Evolutionary conservation across 2,329 filamentous ascomycete species (phyloP).

Genomic region (Fusarium camptoceras): DNA sequence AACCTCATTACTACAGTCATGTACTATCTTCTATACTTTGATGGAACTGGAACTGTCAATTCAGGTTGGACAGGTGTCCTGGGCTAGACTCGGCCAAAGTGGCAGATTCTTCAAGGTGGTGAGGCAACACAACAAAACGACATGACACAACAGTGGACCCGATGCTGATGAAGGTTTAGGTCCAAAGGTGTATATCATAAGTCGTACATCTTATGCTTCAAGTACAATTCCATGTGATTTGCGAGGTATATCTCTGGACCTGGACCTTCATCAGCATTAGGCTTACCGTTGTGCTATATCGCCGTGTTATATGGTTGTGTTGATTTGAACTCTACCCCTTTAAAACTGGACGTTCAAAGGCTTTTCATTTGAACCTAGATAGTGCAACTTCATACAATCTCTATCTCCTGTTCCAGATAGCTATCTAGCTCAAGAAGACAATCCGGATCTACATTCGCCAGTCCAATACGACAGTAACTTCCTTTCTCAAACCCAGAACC

Average conservation of each 20-base stretch:
- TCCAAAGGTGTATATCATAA: too few relatives aligned
- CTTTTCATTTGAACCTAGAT: too few relatives aligned
- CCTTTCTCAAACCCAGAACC: background rate
- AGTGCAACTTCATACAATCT: background rate
- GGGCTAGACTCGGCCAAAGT: background rate
- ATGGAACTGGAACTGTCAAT: conserved; percentile 5
- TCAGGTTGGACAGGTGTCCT: conserved; percentile 11
- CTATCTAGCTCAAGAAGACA: fast-evolving
- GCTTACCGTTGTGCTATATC: fast-evolving
- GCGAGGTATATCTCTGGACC: background rate
- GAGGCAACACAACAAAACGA: background rate
- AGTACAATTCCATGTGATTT: too few relatives aligned
- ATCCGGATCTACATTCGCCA: fast-evolving
- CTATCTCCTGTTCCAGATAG: background rate
- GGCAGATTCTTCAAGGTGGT: too few relatives aligned
- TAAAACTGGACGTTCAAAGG: fast-evolving
- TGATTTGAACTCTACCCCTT: fast-evolving
- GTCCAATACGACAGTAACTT: background rate
- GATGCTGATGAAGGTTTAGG: too few relatives aligned
- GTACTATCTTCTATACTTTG: conserved; percentile 20
- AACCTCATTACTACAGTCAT: conserved; percentile 5
- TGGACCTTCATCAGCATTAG: fast-evolving
- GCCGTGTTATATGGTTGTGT: too few relatives aligned
- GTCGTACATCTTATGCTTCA: too few relatives aligned
- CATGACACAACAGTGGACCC: fast-evolving